Evolutionary conservation across 202 grass and related monocot genomes (phyloP).

Genomic region (Zoysia matrella): DNA sequence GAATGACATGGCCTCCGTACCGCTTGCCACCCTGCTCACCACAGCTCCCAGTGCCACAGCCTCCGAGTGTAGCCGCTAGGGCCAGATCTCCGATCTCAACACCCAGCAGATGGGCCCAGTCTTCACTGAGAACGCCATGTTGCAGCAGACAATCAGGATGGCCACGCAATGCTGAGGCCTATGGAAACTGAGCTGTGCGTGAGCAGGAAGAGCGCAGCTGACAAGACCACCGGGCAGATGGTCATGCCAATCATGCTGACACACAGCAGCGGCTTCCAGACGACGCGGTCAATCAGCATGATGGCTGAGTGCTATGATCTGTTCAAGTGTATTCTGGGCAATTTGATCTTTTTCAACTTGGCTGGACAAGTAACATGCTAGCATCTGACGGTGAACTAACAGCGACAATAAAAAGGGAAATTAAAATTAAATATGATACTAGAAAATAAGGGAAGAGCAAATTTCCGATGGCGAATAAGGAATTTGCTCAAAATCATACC

Average conservation of each 20-base stretch:
- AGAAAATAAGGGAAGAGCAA: too few species aligned
- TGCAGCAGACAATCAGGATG: conserved; percentile 66
- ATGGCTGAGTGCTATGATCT: conserved; percentile 70
- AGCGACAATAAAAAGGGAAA: too few species aligned
- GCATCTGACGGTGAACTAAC: too few species aligned
- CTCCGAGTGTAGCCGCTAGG: conserved; percentile 73
- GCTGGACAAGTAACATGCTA: too few species aligned
- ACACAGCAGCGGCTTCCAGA: conserved; percentile 69
- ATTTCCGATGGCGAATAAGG: too few species aligned
- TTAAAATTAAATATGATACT: too few species aligned
- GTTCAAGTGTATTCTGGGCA: too few species aligned
- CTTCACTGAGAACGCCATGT: conserved; percentile 75
- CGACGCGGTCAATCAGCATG: conserved; percentile 68
- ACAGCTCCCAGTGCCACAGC: conserved; percentile 61
- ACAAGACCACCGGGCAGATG: conserved; percentile 48
- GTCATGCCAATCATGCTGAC: conserved; percentile 77
- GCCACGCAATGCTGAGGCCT: conserved; percentile 73
- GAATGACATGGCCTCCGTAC: conserved; percentile 86
- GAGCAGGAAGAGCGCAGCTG: conserved; percentile 50
- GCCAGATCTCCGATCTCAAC: conserved; percentile 86
- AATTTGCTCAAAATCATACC: too few species aligned
- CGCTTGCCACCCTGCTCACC: conserved; percentile 71
- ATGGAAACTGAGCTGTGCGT: neutral
- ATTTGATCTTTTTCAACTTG: too few species aligned
- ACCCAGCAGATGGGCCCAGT: conserved; percentile 80